Base-by-base conservation (phyloP, 441 rosid species). In the Gossypium schwendimanii region DNA sequence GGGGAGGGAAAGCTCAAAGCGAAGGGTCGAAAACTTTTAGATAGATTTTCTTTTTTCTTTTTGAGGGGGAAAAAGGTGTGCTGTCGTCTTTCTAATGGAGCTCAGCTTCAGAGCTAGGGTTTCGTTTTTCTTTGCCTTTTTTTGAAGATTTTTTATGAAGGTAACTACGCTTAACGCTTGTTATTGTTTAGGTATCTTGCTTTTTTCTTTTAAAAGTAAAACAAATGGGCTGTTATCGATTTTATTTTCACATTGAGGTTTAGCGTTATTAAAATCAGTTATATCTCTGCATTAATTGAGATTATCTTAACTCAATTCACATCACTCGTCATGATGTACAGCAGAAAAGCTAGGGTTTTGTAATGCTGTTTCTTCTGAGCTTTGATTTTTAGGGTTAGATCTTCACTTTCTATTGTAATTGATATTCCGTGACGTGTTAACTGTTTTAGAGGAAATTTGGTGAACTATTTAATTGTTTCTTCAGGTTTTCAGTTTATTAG, bases 351-450 rank as follows among this genome's bases (percentile, higher is more conserved):
- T 81, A 80, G 84, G 85, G 78, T 69, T 82, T 83, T 69, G 17
- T 49, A 39, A 1, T 52, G 50, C 67, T 73, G 41, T 72, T 60
- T 71, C 63, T 39, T 33, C n/a, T 59, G 44, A 15, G 49, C 41
- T 62, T 74, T 53, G 23, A 33, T 69, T 74, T 80, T 77, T 83
- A 77, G 84, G 84, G 85, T 85, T 79, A 41, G 83, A 76, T 82
- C 83, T 76, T 75, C 76, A 63, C 63, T 71, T 15, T 36, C 14
- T 20, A 6, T 55, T 58, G 54, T 69, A 58, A 73, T 74, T 69
- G 39, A 72, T 69, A 47, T 74, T 62, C 45, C 61, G 55, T 66
- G 64, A 10, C 14, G 9, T 14, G 11, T 36, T 47, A 3, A 49
- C 23, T 63, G 53, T 57, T 28, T 12, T 24, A 3, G 36, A 41